Percentiles rank a stretch among this genome's conserved stretches.
These are phyloP conservation scores for Malassezia dermatis DNA, from an alignment of 1,284 basidiomycete genomes.

Conservation along the genomic window DNA sequence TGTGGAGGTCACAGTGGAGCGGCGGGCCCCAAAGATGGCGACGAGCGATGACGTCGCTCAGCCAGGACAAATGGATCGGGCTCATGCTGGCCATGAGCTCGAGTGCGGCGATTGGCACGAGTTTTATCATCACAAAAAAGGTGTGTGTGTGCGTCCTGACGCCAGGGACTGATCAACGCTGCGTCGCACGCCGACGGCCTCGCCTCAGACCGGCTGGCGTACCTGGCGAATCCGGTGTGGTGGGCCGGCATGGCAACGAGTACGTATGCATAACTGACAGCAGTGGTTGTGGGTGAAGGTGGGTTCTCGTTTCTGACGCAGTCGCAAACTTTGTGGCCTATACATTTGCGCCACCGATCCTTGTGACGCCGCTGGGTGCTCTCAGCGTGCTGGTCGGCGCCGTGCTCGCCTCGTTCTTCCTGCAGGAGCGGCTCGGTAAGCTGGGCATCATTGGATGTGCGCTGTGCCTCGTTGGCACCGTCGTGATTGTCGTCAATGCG, in stretches of 20 bases:
- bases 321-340: slow-evolving; percentile 99
- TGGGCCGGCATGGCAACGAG: slow-evolving; percentile 91
- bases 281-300: slow-evolving; percentile 43
- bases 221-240: slow-evolving; percentile 90
- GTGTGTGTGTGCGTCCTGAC: slow-evolving; percentile 11
- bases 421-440: slow-evolving; percentile 86
- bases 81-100: slow-evolving; percentile 43
- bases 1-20: neutral
- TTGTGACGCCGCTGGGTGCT: slow-evolving; percentile 90
- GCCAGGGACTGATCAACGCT: slow-evolving; percentile 42
- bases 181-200: slow-evolving; percentile 36
- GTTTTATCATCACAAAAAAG: slow-evolving; percentile 48
- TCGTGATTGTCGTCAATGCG: slow-evolving; percentile 92
- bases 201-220: slow-evolving; percentile 51
- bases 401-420: slow-evolving; percentile 72
- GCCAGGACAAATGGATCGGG: slow-evolving; percentile 46
- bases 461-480: slow-evolving; percentile 74
- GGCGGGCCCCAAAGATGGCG: neutral
- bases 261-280: slow-evolving; percentile 51
- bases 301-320: slow-evolving; percentile 42
- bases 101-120: slow-evolving; percentile 44
- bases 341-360: slow-evolving; percentile 90
- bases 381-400: slow-evolving; percentile 81
- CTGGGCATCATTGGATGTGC: slow-evolving; percentile 86
- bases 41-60: slow-evolving; percentile 20